These are phyloP conservation scores for Soucietia sequanensis DNA, from an alignment of 805 yeast species.

Conservation along the genomic window DNA sequence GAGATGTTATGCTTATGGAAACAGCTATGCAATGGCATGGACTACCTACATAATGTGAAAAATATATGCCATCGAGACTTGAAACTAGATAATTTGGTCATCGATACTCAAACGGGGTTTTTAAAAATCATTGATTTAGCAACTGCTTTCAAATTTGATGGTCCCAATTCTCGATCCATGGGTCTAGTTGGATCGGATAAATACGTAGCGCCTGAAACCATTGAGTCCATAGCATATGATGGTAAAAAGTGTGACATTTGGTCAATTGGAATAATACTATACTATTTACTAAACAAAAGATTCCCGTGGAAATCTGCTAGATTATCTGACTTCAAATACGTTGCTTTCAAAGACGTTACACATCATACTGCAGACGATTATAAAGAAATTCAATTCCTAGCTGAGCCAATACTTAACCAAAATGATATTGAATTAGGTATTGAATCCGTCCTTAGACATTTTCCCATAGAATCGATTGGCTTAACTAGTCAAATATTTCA, in stretches of 20 bases:
- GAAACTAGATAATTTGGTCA: conserved; percentile 46
- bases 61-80: conserved; percentile 50
- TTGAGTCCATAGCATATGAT: conserved; percentile 32
- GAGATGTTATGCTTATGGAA: conserved; percentile 34
- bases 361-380: background rate
- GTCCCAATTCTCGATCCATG: conserved; percentile 14
- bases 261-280: conserved; percentile 48
- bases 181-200: conserved; percentile 50
- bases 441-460: conserved; percentile 5
- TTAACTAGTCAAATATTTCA: conserved; percentile 9
- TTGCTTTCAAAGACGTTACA: conserved; percentile 3
- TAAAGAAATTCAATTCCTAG: background rate
- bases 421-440: conserved; percentile 5
- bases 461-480: conserved; percentile 7
- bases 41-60: conserved; percentile 31
- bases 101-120: conserved; percentile 20
- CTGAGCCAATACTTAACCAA: background rate
- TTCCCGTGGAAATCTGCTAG: conserved; percentile 52
- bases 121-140: conserved; percentile 48
- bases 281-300: conserved; percentile 23
- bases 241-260: conserved; percentile 46
- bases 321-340: conserved; percentile 24
- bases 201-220: conserved; percentile 50
- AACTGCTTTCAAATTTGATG: conserved; percentile 18
- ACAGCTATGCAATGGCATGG: conserved; percentile 40